These are phyloP conservation scores for Phlyctochytrium planicorne DNA, from an alignment of 192 early-diverging fungal genomes.

Conservation along the genomic window DNA sequence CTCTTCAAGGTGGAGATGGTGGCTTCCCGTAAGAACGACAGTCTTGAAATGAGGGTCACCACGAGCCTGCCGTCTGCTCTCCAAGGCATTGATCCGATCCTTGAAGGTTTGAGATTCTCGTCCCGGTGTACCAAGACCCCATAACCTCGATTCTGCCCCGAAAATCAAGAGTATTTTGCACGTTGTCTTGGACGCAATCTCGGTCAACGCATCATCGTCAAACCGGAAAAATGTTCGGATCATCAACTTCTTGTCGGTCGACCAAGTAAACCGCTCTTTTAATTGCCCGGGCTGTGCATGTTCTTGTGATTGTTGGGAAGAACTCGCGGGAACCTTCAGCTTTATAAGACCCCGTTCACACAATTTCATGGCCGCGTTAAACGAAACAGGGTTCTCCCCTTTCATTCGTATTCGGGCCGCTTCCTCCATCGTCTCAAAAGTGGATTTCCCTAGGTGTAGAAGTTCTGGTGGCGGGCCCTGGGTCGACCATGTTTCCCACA, in stretches of 20 bases:
- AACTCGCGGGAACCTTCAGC: background rate
- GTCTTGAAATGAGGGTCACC: background rate
- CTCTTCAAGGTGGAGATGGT: conserved; percentile 43
- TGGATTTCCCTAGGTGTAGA: too few relatives aligned
- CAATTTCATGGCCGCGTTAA: conserved; percentile 31
- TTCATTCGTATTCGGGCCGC: conserved; percentile 31
- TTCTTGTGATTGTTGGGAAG: background rate
- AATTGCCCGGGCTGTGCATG: background rate
- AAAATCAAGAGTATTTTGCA: conserved; percentile 20
- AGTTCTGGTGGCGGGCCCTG: too few relatives aligned
- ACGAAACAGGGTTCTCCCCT: conserved; percentile 30
- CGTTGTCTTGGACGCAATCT: conserved; percentile 13
- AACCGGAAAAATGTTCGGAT: conserved; percentile 34
- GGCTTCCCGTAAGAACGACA: conserved; percentile 21
- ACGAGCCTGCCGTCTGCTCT: too few relatives aligned
- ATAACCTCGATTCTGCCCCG: conserved; percentile 7
- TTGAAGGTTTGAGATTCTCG: conserved; percentile 17
- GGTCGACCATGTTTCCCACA: background rate
- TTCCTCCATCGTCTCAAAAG: conserved; percentile 33
- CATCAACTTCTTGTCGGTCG: conserved; percentile 35
- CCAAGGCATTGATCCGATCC: conserved; percentile 25
- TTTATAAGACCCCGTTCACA: conserved; percentile 32
- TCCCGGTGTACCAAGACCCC: background rate
- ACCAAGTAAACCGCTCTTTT: conserved; percentile 26
- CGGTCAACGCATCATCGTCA: conserved; percentile 25